Conservation (phyloP, 306 rosid genomes). For the Malus asiatica region DNA sequence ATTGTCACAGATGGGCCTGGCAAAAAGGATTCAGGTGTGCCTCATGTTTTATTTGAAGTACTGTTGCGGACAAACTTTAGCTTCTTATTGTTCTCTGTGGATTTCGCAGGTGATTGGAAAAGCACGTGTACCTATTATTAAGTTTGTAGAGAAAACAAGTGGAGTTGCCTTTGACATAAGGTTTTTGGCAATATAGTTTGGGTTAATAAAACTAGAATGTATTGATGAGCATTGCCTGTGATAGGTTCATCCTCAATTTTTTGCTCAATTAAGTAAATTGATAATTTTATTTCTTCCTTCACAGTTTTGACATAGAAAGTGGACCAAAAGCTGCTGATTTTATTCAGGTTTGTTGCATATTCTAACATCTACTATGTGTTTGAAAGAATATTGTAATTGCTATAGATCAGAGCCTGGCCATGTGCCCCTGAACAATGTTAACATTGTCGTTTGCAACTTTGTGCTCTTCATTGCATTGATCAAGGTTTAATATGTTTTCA, state of each 20-base stretch:
- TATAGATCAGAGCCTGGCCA: background rate
- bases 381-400: background rate
- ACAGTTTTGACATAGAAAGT: slow-evolving; percentile 79
- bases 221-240: background rate
- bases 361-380: background rate
- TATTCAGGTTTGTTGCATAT: slow-evolving; percentile 57
- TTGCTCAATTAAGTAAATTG: background rate
- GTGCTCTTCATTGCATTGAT: background rate
- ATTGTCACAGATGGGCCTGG: slow-evolving; percentile 75
- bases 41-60: background rate
- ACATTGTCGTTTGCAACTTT: background rate
- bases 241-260: background rate
- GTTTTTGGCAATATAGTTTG: slow-evolving; percentile 19
- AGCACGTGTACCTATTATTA: slow-evolving; percentile 95
- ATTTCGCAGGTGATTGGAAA: slow-evolving; percentile 73
- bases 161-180: slow-evolving; percentile 83
- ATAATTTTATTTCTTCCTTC: slow-evolving; percentile 8
- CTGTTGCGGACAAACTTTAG: background rate
- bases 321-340: slow-evolving; percentile 94
- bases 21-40: slow-evolving; percentile 72
- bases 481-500: background rate
- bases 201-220: background rate
- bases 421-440: background rate
- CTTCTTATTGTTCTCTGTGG: slow-evolving; percentile 13
- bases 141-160: slow-evolving; percentile 78